Evolutionary conservation across 371 early-diverging fungal species (phyloP).

Genomic region (Circinella minor): DNA sequence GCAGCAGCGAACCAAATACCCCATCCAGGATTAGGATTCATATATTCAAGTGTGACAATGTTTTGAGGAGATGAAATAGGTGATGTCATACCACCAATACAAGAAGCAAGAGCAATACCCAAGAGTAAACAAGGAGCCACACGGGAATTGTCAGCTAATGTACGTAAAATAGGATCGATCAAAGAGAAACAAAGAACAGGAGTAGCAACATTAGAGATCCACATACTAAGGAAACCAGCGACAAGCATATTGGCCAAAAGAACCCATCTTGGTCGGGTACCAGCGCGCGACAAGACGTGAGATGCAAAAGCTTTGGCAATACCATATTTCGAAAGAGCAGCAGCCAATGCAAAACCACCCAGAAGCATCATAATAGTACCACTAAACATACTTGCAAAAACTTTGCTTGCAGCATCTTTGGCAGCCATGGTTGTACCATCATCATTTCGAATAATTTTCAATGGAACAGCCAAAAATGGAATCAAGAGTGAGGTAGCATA

Average conservation of each 20-base stretch:
- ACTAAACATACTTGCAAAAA: conserved; percentile 93
- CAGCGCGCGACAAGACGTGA: conserved; percentile 72
- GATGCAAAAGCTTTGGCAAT: conserved; percentile 80
- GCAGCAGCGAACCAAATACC: conserved; percentile 83
- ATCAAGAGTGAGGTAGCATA: conserved; percentile 82
- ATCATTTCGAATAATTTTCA: conserved; percentile 70
- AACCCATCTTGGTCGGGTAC: conserved; percentile 71
- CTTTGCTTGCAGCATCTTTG: conserved; percentile 76
- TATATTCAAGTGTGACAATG: conserved; percentile 83
- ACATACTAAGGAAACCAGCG: conserved; percentile 78
- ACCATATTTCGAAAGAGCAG: conserved; percentile 82
- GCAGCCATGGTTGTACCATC: conserved; percentile 62
- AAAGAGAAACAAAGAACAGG: conserved; percentile 83
- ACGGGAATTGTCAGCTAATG: conserved; percentile 61
- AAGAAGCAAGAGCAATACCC: conserved; percentile 94
- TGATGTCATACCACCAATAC: conserved; percentile 97
- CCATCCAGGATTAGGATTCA: conserved; percentile 89
- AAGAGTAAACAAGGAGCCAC: conserved; percentile 89
- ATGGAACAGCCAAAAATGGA: conserved; percentile 75
- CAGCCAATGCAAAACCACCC: conserved; percentile 95
- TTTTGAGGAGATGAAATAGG: conserved; percentile 98
- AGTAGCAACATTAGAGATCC: conserved; percentile 86
- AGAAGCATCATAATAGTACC: conserved; percentile 95
- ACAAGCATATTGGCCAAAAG: conserved; percentile 81
- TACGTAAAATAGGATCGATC: conserved; percentile 79